Conservation (phyloP, 2,329 filamentous ascomycete genomes). For the Coniella vitis region DNA sequence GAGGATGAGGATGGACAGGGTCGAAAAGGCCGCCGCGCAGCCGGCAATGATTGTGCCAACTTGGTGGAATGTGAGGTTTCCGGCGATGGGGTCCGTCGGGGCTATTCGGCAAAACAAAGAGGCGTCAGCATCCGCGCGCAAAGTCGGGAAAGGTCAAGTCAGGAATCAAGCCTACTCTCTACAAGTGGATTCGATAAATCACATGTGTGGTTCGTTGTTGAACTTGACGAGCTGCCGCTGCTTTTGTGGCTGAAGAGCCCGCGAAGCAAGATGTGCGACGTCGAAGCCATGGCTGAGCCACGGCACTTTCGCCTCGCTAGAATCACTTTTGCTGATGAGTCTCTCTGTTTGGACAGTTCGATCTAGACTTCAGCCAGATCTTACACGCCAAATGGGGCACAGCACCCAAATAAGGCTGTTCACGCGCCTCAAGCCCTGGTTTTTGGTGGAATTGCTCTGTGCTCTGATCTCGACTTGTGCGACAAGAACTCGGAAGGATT, state of each 20-base stretch:
- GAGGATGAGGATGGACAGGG: conserved; percentile 10
- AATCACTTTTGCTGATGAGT: background rate
- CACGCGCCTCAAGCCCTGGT: too few relatives aligned
- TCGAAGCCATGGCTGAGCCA: background rate
- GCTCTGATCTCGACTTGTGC: too few relatives aligned
- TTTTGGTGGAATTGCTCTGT: too few relatives aligned
- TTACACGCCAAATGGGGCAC: too few relatives aligned
- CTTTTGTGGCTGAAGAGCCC: background rate
- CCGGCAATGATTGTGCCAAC: conserved; percentile 10
- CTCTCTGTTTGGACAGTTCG: background rate
- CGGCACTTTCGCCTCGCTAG: too few relatives aligned
- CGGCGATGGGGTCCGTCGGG: conserved; percentile 1
- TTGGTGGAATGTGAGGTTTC: conserved; percentile 8
- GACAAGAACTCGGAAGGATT: too few relatives aligned
- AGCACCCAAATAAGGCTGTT: too few relatives aligned
- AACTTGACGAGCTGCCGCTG: conserved; percentile 2
- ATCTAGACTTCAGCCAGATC: background rate
- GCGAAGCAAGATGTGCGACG: background rate
- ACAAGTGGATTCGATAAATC: background rate
- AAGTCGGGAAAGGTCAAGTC: background rate
- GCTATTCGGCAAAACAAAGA: background rate
- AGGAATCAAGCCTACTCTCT: conserved; percentile 10
- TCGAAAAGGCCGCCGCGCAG: conserved; percentile 9
- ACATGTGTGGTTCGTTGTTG: conserved; percentile 4
- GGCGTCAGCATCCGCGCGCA: background rate